These are phyloP conservation scores for Histomonas meleagridis DNA, from an alignment of 208 protist genomes.

Conservation along the genomic window DNA sequence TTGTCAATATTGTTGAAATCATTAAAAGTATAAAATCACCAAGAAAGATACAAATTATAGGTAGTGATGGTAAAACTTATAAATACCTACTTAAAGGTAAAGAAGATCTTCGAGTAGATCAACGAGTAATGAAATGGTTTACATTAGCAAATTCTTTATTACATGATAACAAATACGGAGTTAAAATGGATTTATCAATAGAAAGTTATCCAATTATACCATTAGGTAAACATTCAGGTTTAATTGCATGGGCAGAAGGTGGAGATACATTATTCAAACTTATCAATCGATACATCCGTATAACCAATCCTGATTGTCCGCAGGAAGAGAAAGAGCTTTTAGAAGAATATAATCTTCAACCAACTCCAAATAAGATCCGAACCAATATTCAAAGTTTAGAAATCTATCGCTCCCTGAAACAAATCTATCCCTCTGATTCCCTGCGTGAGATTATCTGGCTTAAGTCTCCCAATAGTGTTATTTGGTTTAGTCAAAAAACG, in stretches of 20 bases:
- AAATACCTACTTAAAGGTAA: neutral
- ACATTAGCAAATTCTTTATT: neutral
- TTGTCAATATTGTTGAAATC: too few relatives aligned
- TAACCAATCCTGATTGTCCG: neutral
- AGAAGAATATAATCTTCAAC: neutral
- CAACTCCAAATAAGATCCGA: neutral
- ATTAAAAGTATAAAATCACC: too few relatives aligned
- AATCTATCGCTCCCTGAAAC: neutral
- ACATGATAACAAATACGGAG: neutral
- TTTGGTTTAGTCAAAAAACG: neutral
- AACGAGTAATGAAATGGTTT: neutral
- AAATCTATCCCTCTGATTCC: neutral
- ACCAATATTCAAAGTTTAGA: neutral
- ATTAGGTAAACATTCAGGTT: neutral
- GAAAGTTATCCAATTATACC: neutral
- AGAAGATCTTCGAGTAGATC: neutral
- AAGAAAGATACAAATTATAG: neutral
- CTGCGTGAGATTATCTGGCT: neutral
- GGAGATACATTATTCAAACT: neutral
- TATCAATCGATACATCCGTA: neutral
- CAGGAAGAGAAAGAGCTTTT: neutral
- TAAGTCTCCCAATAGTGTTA: neutral
- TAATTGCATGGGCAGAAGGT: neutral
- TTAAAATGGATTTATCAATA: neutral
- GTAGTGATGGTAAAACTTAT: neutral